These are phyloP conservation scores for Gymnopilus junonius DNA, from an alignment of 768 basidiomycete genomes.

Conservation along the genomic window DNA sequence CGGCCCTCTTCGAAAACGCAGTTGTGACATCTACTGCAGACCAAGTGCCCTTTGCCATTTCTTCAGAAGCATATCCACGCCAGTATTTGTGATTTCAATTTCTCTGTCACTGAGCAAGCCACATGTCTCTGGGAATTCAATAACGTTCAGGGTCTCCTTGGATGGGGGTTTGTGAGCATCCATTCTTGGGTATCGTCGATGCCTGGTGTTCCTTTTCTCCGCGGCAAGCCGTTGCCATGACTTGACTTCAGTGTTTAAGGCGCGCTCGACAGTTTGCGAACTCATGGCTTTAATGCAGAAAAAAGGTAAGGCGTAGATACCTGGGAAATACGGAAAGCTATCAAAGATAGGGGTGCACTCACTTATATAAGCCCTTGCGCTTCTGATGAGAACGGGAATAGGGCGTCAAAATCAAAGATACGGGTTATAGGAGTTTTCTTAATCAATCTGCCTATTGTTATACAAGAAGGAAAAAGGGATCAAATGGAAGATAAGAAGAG, in stretches of 20 bases:
- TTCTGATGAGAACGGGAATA: neutral
- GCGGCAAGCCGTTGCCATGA: slow-evolving; percentile 57
- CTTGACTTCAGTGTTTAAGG: slow-evolving; percentile 24
- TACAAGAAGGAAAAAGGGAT: no score
- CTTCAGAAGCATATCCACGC: slow-evolving; percentile 48
- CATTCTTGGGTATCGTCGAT: slow-evolving; percentile 68
- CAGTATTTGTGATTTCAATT: no score
- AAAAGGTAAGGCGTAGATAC: neutral
- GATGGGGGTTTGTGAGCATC: slow-evolving; percentile 54
- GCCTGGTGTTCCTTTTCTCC: slow-evolving; percentile 59
- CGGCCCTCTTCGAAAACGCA: slow-evolving; percentile 78
- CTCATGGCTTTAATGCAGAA: neutral
- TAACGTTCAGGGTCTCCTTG: slow-evolving; percentile 53
- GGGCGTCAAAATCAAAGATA: neutral
- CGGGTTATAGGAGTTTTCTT: neutral
- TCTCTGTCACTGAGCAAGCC: slow-evolving; percentile 60
- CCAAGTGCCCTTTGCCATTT: slow-evolving; percentile 61
- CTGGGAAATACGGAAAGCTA: neutral
- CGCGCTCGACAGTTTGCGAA: neutral
- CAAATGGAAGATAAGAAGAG: no score
- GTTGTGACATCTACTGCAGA: slow-evolving; percentile 69
- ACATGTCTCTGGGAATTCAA: slow-evolving; percentile 53
- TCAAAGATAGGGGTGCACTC: neutral
- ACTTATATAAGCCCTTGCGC: neutral
- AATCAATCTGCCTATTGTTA: neutral